Conservation (phyloP, 139 green algal genomes). For the Protoeuglena noctilucae region DNA sequence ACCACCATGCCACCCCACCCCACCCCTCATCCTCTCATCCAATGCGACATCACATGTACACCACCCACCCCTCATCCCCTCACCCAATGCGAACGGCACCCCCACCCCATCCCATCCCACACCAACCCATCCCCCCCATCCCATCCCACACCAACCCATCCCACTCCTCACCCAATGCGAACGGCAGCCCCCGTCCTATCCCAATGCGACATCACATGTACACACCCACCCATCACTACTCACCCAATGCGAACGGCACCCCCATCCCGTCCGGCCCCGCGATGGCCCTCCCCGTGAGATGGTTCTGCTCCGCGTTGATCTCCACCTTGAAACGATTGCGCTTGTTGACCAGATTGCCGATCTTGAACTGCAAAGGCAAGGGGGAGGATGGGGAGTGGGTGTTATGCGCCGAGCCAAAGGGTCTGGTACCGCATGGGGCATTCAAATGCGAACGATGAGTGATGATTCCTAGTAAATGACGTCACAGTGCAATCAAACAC, state of each 20-base stretch:
- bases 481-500: neutral
- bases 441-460: neutral
- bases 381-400: neutral
- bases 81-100: constrained; percentile 9
- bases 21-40: too few relatives aligned
- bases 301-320: constrained; percentile 83
- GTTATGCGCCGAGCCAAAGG: neutral
- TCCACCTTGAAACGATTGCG: constrained; percentile 78
- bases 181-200: too few relatives aligned
- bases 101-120: constrained; percentile 6
- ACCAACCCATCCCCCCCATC: constrained; percentile 6
- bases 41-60: too few relatives aligned
- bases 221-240: neutral
- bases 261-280: constrained; percentile 25
- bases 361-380: neutral
- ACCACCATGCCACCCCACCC: constrained; percentile 16
- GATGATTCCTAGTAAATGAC: constrained; percentile 2
- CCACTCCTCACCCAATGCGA: constrained; percentile 1
- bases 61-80: neutral
- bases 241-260: constrained; percentile 6
- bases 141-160: constrained; percentile 18
- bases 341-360: constrained; percentile 28
- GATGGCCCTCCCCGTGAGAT: constrained; percentile 51
- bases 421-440: neutral
- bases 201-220: too few relatives aligned